phyloP scores from a whole-genome alignment of 768 basidiomycete genomes.

The Lyophyllum semitale region DNA sequence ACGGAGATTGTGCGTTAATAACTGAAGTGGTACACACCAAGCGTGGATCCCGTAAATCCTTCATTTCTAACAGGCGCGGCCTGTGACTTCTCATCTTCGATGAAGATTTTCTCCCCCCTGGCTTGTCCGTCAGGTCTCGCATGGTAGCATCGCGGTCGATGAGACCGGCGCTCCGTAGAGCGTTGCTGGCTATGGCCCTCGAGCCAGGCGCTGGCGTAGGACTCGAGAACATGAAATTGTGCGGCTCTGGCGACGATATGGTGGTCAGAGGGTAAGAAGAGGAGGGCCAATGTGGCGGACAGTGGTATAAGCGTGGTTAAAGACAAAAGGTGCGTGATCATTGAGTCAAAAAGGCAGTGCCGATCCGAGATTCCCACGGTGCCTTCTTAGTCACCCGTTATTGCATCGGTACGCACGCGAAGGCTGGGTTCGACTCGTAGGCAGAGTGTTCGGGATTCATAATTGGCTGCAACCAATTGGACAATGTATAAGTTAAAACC shows the following conservation, averaged over 20 bases:
- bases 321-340: slow-evolving; percentile 22
- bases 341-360: slow-evolving; percentile 37
- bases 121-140: slow-evolving; percentile 69
- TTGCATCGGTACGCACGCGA: no score
- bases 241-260: slow-evolving; percentile 10
- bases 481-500: no score
- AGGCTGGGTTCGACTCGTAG: no score
- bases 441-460: no score
- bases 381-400: slow-evolving; percentile 1
- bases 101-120: slow-evolving; percentile 73
- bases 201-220: slow-evolving; percentile 59
- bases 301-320: slow-evolving; percentile 7
- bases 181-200: slow-evolving; percentile 58
- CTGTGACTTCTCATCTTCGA: slow-evolving; percentile 64
- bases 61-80: slow-evolving; percentile 61
- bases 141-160: slow-evolving; percentile 77
- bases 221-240: slow-evolving; percentile 56
- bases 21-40: slow-evolving; percentile 68
- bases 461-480: no score
- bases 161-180: slow-evolving; percentile 71
- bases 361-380: slow-evolving; percentile 28
- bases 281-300: background rate
- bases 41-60: slow-evolving; percentile 49
- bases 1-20: slow-evolving; percentile 26
- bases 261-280: slow-evolving; percentile 2